Percentiles rank a stretch among this genome's conserved stretches.
phyloP scores from a whole-genome alignment of 345 rosid species.

The Chamaenerion angustifolium region DNA sequence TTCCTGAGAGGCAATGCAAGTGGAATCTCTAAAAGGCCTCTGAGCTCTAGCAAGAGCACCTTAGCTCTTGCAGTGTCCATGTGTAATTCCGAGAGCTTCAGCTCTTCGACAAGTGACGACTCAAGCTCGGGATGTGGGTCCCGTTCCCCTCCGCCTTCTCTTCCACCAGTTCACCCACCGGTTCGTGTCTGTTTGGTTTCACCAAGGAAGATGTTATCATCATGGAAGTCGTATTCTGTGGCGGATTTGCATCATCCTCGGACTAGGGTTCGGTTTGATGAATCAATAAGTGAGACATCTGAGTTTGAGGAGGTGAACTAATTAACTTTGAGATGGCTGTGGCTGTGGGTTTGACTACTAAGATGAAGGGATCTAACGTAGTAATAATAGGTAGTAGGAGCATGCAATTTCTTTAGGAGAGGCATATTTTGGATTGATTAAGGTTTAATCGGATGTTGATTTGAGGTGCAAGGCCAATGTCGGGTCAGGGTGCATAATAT shows the following conservation, averaged over 20 bases:
- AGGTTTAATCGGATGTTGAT: no score
- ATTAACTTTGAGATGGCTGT: no score
- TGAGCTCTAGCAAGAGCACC: conserved; percentile 46
- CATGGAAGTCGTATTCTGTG: conserved; percentile 44
- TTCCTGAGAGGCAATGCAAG: conserved; percentile 1
- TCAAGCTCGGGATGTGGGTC: conserved; percentile 36
- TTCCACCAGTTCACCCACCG: conserved; percentile 43
- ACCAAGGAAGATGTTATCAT: neutral
- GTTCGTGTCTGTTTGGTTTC: conserved; percentile 19
- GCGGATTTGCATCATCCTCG: conserved; percentile 39
- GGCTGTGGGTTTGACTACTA: no score
- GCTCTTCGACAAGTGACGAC: conserved; percentile 37
- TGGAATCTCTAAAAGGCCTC: conserved; percentile 47
- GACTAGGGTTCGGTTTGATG: neutral
- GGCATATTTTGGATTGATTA: no score
- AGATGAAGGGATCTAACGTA: no score
- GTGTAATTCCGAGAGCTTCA: conserved; percentile 46
- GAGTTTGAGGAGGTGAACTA: neutral
- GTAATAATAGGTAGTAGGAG: no score
- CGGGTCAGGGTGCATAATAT: no score
- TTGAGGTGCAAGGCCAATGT: no score
- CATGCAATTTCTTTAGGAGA: no score
- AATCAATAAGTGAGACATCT: neutral
- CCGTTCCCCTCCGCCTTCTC: conserved; percentile 37
- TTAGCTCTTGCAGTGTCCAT: conserved; percentile 59